Percentiles rank a stretch among this genome's conserved stretches.
Conservation (phyloP, 2,329 filamentous ascomycete species). For the Aspergillus pseudoglaucus region DNA sequence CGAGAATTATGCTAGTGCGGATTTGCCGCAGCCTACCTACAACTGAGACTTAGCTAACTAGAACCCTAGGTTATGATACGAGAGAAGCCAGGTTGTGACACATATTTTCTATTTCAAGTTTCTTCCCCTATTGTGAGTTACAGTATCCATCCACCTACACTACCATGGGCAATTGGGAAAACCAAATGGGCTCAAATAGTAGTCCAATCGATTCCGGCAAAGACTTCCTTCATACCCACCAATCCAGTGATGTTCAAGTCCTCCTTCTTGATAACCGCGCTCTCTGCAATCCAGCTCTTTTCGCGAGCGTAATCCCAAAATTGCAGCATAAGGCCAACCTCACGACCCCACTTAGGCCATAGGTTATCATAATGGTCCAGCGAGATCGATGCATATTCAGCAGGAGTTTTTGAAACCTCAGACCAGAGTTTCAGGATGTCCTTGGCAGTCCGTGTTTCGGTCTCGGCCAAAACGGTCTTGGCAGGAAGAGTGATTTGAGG, state of each 20-base stretch:
- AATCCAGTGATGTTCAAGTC: too few species aligned
- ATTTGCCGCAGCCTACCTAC: too few species aligned
- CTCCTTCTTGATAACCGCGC: too few species aligned
- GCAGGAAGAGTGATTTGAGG: background rate
- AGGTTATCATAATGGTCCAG: constrained; percentile 22
- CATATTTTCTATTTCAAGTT: too few species aligned
- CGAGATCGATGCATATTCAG: constrained; percentile 18
- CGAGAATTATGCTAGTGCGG: background rate
- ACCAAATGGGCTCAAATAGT: too few species aligned
- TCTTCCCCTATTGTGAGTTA: too few species aligned
- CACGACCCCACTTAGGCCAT: constrained; percentile 24
- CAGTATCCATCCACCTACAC: too few species aligned
- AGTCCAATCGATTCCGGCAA: too few species aligned
- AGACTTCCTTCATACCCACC: too few species aligned
- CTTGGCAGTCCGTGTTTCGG: background rate
- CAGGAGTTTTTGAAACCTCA: background rate
- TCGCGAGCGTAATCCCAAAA: background rate
- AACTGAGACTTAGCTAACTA: too few species aligned
- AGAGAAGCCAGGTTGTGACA: too few species aligned
- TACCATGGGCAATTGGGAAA: background rate
- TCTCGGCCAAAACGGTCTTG: constrained; percentile 1
- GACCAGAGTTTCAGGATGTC: constrained; percentile 1
- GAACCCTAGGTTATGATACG: too few species aligned
- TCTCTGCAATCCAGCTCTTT: background rate
- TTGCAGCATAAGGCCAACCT: constrained; percentile 18